A percentile compares a stretch with the other conserved stretches of the same genome.
Conservation (phyloP, 495 filamentous ascomycete species). For the Gamarada debralockiae region DNA sequence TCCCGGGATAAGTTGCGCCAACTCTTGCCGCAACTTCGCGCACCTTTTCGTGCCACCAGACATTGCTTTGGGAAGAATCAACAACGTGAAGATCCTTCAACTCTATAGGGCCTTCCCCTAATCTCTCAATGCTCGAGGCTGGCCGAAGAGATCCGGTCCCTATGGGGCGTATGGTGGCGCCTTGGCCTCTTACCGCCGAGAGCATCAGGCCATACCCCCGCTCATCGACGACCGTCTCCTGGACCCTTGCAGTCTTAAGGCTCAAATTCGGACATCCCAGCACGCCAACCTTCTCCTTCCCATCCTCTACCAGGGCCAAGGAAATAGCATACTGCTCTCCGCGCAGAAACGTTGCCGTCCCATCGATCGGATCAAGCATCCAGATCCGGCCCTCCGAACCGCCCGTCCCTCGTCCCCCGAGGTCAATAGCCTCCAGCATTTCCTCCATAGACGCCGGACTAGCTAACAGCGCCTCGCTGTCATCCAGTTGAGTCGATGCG, state of each 20-base stretch:
- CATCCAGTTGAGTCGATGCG: conserved; percentile 32
- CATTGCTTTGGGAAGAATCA: no score
- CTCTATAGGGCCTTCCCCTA: no score
- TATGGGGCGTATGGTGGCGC: conserved; percentile 49
- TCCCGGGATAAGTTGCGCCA: no score
- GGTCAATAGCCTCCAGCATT: conserved; percentile 60
- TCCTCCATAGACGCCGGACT: conserved; percentile 44
- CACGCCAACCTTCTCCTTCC: conserved; percentile 44
- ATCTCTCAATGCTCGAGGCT: conserved; percentile 24
- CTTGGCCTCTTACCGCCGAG: conserved; percentile 52
- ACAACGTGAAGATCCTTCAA: no score
- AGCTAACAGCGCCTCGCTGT: conserved; percentile 34
- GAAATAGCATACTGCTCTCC: conserved; percentile 64
- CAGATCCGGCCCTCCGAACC: conserved; percentile 43
- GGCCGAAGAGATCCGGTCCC: conserved; percentile 26
- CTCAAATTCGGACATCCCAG: conserved; percentile 55
- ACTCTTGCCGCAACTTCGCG: no score
- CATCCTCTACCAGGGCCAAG: conserved; percentile 49
- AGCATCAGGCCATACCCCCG: conserved; percentile 51
- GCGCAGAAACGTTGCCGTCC: conserved; percentile 61
- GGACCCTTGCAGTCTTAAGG: conserved; percentile 15
- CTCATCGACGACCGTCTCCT: conserved; percentile 34
- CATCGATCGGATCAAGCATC: conserved; percentile 72
- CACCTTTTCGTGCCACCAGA: no score
- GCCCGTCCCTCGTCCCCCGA: conserved; percentile 45